Percentiles rank a stretch among this genome's conserved stretches.
Conservation (phyloP, 2,329 filamentous ascomycete species). For the Phaeophleospora eucalypticola region DNA sequence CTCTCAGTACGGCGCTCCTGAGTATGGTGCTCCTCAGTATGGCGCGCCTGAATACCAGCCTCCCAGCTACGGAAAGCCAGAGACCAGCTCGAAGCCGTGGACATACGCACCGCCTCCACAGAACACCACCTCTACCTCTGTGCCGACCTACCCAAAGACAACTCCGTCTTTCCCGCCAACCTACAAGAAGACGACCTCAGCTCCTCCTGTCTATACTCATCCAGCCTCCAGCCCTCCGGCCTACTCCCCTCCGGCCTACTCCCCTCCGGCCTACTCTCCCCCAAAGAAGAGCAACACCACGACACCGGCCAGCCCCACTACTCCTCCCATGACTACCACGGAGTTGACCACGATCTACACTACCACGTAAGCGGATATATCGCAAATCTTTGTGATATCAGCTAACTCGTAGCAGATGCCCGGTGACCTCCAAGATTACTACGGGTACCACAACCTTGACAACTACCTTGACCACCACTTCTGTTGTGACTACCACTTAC, state of each 20-base stretch:
- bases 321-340: slow-evolving; percentile 1
- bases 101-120: no score
- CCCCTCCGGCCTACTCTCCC: no score
- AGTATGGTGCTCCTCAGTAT: neutral
- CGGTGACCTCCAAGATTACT: neutral
- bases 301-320: neutral
- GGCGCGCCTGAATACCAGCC: neutral
- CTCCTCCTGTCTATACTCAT: neutral
- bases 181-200: neutral
- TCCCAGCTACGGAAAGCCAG: no score
- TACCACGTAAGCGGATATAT: neutral
- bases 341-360: neutral
- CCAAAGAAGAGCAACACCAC: neutral
- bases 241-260: slow-evolving; percentile 1
- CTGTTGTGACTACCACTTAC: slow-evolving; percentile 2
- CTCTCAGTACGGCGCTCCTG: neutral
- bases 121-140: neutral
- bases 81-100: no score
- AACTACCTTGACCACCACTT: neutral
- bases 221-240: neutral
- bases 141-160: neutral
- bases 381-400: neutral
- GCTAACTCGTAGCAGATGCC: neutral
- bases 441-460: slow-evolving; percentile 1
- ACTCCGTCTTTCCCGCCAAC: neutral